These are phyloP conservation scores for Rubia balearica DNA, from an alignment of 305 asterid species.

Conservation along the genomic window DNA sequence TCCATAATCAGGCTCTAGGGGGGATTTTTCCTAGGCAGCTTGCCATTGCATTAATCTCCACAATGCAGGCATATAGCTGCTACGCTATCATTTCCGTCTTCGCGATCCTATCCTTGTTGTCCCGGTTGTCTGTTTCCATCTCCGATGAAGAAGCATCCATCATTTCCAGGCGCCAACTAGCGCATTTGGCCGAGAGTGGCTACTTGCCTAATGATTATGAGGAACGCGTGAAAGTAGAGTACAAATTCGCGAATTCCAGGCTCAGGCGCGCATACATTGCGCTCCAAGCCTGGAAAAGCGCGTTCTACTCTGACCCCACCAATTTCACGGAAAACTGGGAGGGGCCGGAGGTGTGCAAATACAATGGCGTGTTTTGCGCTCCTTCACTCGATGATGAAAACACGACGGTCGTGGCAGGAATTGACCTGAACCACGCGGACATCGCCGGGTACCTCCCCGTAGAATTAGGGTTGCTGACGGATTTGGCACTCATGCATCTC, in stretches of 20 bases:
- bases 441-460: constrained; percentile 64
- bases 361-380: constrained; percentile 56
- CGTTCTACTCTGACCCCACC: constrained; percentile 51
- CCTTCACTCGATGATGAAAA: constrained; percentile 41
- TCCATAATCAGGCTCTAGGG: constrained; percentile 26
- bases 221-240: not conserved
- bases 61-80: constrained; percentile 34
- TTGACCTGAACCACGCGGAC: constrained; percentile 60
- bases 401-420: constrained; percentile 68
- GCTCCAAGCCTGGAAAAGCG: constrained; percentile 48
- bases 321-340: constrained; percentile 52
- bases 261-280: constrained; percentile 44
- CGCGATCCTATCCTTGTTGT: constrained; percentile 7
- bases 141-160: constrained; percentile 11
- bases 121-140: constrained; percentile 21
- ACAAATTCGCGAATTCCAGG: constrained; percentile 32
- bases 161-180: constrained; percentile 21
- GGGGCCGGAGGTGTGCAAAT: constrained; percentile 57
- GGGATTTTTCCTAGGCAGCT: constrained; percentile 26
- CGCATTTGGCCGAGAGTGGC: constrained; percentile 12
- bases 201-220: constrained; percentile 13
- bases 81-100: constrained; percentile 21
- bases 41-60: constrained; percentile 21
- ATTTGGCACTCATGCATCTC: constrained; percentile 48
- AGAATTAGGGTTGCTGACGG: constrained; percentile 49